Evolutionary conservation across 2,329 filamentous ascomycete genomes (phyloP).

Genomic region (Alternaria panax): DNA sequence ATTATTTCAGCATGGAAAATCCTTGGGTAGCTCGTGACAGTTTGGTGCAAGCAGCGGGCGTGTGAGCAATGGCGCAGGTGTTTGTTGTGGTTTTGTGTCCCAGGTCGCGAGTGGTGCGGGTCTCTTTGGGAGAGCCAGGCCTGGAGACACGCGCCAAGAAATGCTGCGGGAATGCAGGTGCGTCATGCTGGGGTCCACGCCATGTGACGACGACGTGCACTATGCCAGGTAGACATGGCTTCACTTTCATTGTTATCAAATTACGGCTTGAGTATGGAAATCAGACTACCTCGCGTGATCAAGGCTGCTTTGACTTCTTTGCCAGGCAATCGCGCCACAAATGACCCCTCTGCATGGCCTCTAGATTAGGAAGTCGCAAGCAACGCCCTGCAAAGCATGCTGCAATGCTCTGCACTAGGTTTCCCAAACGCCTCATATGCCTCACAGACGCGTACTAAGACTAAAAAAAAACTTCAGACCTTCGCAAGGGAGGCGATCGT

Average conservation of each 20-base stretch:
- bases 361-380: conserved; percentile 7
- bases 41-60: conserved; percentile 9
- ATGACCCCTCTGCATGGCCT: conserved; percentile 1
- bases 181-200: conserved; percentile 19
- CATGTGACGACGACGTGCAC: conserved; percentile 13
- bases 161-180: conserved; percentile 14
- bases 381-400: conserved; percentile 19
- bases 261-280: background rate
- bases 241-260: background rate
- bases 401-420: conserved; percentile 12
- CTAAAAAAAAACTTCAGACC: conserved; percentile 7
- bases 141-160: conserved; percentile 10
- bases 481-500: conserved; percentile 19
- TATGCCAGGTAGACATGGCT: background rate
- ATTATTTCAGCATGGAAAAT: conserved; percentile 10
- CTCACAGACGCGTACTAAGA: background rate
- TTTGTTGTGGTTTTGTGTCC: conserved; percentile 33
- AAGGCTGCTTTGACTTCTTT: conserved; percentile 4
- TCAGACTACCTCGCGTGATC: conserved; percentile 4
- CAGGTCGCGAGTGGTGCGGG: conserved; percentile 20
- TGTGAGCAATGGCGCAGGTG: conserved; percentile 26
- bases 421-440: conserved; percentile 6
- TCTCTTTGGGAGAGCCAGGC: conserved; percentile 10
- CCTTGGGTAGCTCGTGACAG: conserved; percentile 9
- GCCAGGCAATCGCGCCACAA: conserved; percentile 7